Conservation (phyloP, 2,329 filamentous ascomycete species). For the Apiospora koreana region DNA sequence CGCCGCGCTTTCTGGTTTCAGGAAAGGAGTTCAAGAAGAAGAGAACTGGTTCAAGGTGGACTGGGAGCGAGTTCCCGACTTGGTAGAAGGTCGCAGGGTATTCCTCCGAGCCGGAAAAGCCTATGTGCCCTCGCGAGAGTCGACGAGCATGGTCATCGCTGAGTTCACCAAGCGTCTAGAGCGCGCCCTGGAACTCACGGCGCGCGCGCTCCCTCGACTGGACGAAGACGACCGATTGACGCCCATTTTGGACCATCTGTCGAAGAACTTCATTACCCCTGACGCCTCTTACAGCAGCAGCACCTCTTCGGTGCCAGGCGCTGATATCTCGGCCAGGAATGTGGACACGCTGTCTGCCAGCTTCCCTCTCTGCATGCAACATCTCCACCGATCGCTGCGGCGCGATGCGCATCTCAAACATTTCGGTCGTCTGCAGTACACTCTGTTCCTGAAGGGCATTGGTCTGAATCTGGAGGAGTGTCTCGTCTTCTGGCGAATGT, state of each 20-base stretch:
- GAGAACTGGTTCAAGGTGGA: conserved; percentile 96
- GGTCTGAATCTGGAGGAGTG: conserved; percentile 90
- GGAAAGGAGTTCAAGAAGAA: conserved; percentile 60
- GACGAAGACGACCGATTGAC: conserved; percentile 93
- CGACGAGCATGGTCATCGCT: conserved; percentile 83
- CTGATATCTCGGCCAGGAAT: conserved; percentile 74
- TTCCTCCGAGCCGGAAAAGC: conserved; percentile 81
- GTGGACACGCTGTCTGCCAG: conserved; percentile 79
- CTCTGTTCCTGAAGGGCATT: conserved; percentile 94
- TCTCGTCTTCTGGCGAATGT: conserved; percentile 85
- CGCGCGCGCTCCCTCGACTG: conserved; percentile 85
- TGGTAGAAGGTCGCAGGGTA: conserved; percentile 79
- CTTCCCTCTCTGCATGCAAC: conserved; percentile 93
- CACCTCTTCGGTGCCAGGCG: conserved; percentile 65
- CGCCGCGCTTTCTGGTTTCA: conserved; percentile 45
- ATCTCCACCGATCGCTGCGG: conserved; percentile 82
- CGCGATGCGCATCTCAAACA: conserved; percentile 92
- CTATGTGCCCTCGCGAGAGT: conserved; percentile 85
- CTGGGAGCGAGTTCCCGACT: conserved; percentile 88
- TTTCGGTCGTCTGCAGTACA: conserved; percentile 90
- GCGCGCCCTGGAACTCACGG: conserved; percentile 82
- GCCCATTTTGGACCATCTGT: conserved; percentile 72
- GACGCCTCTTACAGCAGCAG: conserved; percentile 77
- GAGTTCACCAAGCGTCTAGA: conserved; percentile 84
- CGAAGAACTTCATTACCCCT: conserved; percentile 91